A percentile compares a stretch with the other conserved stretches of the same genome.
These are phyloP conservation scores for Phytophthora citrophthora DNA, from an alignment of 352 stramenopile genomes.

Conservation along the genomic window DNA sequence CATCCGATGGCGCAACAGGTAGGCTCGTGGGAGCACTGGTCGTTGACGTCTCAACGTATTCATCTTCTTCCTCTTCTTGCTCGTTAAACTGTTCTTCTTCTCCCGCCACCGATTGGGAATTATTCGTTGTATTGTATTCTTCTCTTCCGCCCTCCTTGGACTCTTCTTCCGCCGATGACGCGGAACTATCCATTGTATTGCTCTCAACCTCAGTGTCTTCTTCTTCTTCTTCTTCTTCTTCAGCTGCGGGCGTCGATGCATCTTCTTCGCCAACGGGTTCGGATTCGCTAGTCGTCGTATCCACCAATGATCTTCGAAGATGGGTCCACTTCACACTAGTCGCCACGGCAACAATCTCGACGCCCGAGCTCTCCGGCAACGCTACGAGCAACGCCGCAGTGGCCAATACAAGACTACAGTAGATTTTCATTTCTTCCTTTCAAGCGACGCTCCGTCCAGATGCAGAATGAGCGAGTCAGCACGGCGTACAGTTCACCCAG, in stretches of 20 bases:
- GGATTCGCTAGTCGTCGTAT: constrained; percentile 6
- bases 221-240: constrained; percentile 22
- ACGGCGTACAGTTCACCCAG: background rate
- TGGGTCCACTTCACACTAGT: constrained; percentile 18
- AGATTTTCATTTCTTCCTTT: constrained; percentile 20
- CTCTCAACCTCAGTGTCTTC: background rate
- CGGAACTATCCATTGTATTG: constrained; percentile 1
- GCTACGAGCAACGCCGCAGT: constrained; percentile 4
- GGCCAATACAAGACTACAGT: constrained; percentile 3
- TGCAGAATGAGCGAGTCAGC: constrained; percentile 29
- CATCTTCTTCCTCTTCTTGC: too few relatives aligned
- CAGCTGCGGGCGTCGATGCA: background rate
- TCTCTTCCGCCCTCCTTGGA: background rate
- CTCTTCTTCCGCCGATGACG: background rate
- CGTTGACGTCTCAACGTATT: background rate
- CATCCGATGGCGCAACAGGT: constrained; percentile 5
- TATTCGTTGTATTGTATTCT: constrained; percentile 4
- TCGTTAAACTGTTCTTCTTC: constrained; percentile 18
- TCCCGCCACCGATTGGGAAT: constrained; percentile 2
- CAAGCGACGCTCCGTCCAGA: background rate
- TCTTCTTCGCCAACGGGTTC: background rate
- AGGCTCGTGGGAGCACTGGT: too few relatives aligned
- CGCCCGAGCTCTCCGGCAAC: constrained; percentile 1
- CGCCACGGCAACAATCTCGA: constrained; percentile 3
- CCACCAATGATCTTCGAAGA: constrained; percentile 19